Evolutionary conservation across 768 basidiomycete species (phyloP).

Genomic region (Termitomyces sp.): DNA sequence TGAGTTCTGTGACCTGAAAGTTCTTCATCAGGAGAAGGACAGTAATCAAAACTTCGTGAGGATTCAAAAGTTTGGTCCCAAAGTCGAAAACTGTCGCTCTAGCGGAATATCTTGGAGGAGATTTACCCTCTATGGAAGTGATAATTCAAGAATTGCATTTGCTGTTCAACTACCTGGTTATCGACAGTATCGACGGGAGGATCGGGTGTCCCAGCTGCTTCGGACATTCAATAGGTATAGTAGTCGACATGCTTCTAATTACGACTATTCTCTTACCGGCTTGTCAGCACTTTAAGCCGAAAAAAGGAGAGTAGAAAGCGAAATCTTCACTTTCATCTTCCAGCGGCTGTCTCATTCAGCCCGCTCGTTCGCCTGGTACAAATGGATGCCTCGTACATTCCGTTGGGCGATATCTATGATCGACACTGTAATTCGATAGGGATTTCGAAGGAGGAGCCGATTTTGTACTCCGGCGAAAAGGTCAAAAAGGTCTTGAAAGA

Average conservation of each 20-base stretch:
- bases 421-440: slow-evolving; percentile 73
- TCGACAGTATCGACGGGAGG: slow-evolving; percentile 86
- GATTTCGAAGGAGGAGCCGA: slow-evolving; percentile 82
- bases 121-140: slow-evolving; percentile 85
- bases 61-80: slow-evolving; percentile 86
- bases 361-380: slow-evolving; percentile 83
- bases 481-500: slow-evolving; percentile 65
- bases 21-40: slow-evolving; percentile 76
- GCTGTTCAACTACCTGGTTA: slow-evolving; percentile 85
- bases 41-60: slow-evolving; percentile 86
- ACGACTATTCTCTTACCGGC: not conserved
- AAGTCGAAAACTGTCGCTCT: slow-evolving; percentile 85
- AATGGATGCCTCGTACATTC: slow-evolving; percentile 87
- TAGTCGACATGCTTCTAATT: slow-evolving; percentile 14
- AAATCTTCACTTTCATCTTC: slow-evolving; percentile 88
- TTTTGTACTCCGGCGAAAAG: slow-evolving; percentile 82
- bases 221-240: slow-evolving; percentile 89
- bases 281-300: slow-evolving; percentile 65
- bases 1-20: not conserved
- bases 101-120: slow-evolving; percentile 87
- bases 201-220: slow-evolving; percentile 86
- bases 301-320: slow-evolving; percentile 93
- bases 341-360: slow-evolving; percentile 79
- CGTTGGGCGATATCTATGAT: slow-evolving; percentile 92
- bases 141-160: slow-evolving; percentile 87